These are phyloP conservation scores for Alliaria petiolata DNA, from an alignment of 345 rosid species.

Conservation along the genomic window DNA sequence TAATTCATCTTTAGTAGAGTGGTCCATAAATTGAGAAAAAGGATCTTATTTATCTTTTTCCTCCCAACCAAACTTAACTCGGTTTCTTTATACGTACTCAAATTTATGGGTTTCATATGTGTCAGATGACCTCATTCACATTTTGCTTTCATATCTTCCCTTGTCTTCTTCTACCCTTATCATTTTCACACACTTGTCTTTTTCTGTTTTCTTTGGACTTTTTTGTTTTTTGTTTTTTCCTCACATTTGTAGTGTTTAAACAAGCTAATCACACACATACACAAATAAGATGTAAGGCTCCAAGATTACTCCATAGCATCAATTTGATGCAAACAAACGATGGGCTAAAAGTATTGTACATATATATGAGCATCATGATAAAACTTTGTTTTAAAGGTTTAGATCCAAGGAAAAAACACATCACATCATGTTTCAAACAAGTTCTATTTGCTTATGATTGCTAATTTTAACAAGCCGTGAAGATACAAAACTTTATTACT, in stretches of 20 bases:
- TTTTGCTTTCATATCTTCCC: constrained; percentile 13
- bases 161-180: constrained; percentile 1
- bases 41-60: constrained; percentile 7
- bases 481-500: background rate
- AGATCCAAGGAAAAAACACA: background rate
- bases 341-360: background rate
- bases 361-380: background rate
- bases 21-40: constrained; percentile 18
- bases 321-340: background rate
- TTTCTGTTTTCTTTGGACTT: background rate
- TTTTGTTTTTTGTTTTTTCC: background rate
- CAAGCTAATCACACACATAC: background rate
- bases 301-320: background rate
- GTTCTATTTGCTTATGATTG: background rate
- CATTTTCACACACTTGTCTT: constrained; percentile 14
- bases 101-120: constrained; percentile 31
- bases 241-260: background rate
- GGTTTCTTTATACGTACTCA: constrained; percentile 21
- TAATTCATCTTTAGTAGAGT: constrained; percentile 4
- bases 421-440: background rate
- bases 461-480: background rate
- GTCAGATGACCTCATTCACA: constrained; percentile 22
- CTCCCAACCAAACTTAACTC: background rate
- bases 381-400: background rate
- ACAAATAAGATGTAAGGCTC: background rate